A percentile compares a stretch with the other conserved stretches of the same genome.
Evolutionary conservation across 257 asterid species (phyloP).

Genomic region (Cordia subcordata): DNA sequence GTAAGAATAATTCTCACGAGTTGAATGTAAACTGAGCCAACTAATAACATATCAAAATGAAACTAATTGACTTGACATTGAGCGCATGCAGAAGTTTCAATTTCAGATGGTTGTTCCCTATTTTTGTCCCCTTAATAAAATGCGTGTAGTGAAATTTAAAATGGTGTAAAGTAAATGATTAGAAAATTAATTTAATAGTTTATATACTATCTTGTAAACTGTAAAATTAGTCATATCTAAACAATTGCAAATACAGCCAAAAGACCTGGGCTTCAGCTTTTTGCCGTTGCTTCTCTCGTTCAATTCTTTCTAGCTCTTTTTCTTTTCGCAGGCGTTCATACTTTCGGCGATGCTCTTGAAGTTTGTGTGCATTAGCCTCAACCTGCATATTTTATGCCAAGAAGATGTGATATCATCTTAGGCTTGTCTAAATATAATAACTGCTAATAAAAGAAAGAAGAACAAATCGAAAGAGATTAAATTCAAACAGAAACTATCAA

Average conservation of each 20-base stretch:
- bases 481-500: background rate
- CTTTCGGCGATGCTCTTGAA: conserved; percentile 68
- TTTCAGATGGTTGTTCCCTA: too few relatives aligned
- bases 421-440: background rate
- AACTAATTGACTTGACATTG: too few relatives aligned
- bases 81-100: too few relatives aligned
- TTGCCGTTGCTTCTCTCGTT: conserved; percentile 39
- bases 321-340: conserved; percentile 55
- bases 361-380: conserved; percentile 59
- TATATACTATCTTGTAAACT: too few relatives aligned
- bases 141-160: too few relatives aligned
- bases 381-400: conserved; percentile 39
- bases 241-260: background rate
- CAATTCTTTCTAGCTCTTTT: conserved; percentile 37
- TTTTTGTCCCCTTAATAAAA: too few relatives aligned
- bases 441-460: background rate
- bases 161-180: too few relatives aligned
- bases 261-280: conserved; percentile 34
- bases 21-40: too few relatives aligned
- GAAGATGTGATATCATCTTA: background rate
- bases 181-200: background rate
- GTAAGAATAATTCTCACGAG: too few relatives aligned
- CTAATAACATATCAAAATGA: too few relatives aligned
- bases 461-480: background rate
- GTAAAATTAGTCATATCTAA: too few relatives aligned